Percentiles rank a stretch among this genome's conserved stretches.
Evolutionary conservation across 306 rosid genomes (phyloP).

Genomic region (Trifolium repens): DNA sequence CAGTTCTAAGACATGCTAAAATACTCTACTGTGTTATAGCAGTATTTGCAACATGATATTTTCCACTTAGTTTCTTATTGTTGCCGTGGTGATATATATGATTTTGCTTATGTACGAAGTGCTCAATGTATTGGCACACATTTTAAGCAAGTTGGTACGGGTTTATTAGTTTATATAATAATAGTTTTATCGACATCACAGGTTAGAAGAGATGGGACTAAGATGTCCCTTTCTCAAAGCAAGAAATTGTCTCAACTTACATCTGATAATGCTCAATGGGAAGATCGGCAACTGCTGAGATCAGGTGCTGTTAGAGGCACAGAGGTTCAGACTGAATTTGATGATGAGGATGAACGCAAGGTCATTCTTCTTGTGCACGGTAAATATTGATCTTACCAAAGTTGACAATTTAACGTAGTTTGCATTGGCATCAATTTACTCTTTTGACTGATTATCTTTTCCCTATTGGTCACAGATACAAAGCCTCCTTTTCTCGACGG

Average conservation of each 20-base stretch:
- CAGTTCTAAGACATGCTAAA: not conserved
- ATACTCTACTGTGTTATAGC: constrained; percentile 5
- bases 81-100: constrained; percentile 15
- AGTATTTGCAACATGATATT: not conserved
- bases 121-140: constrained; percentile 12
- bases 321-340: constrained; percentile 97
- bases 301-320: constrained; percentile 99
- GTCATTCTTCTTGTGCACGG: constrained; percentile 99
- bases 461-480: constrained; percentile 70
- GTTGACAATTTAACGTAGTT: constrained; percentile 18
- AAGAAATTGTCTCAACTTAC: constrained; percentile 93
- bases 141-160: constrained; percentile 25
- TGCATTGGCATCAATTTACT: constrained; percentile 20
- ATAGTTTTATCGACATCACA: constrained; percentile 44
- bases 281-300: constrained; percentile 90
- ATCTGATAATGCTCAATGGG: constrained; percentile 99
- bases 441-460: constrained; percentile 35
- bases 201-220: constrained; percentile 94
- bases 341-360: constrained; percentile 93
- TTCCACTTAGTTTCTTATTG: constrained; percentile 6
- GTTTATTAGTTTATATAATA: constrained; percentile 12
- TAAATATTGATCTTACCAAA: constrained; percentile 44
- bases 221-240: constrained; percentile 95
- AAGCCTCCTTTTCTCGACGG: constrained; percentile 98
- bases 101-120: constrained; percentile 19